Base-by-base conservation (phyloP, 768 basidiomycete genomes). In the Lyophyllum semitale region DNA sequence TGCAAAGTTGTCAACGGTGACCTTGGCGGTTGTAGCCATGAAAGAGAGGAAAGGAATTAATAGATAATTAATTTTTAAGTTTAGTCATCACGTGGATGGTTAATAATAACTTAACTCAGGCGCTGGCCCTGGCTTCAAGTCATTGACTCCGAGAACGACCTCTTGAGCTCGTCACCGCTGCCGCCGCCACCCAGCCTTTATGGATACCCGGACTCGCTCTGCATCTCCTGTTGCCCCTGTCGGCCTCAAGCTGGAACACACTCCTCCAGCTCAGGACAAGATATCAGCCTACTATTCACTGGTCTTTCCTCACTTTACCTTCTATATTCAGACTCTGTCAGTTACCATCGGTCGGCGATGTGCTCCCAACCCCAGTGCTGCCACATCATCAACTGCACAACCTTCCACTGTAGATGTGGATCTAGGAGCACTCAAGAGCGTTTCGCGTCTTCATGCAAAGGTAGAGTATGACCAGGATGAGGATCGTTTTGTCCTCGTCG, bases 371-470 rank as follows among this genome's bases (percentile, higher is more conserved):
- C 64, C 73, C 6, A 76, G 66, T 49, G 68, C 75, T 54, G 76
- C 80, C 23, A 77, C 83, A 2, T 77, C 87, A 1, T 85, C 89
- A 18, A 79, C 84, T 9, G 71, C 80, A 3, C 86, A 89, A 41
- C 69, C 68, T 41, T 58, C 75, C 3, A 83, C 84, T 54, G 88
- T 91, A 33, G 89, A 92, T 62, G 91, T 93, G 48, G 97, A 99
- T 73, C 86, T 99, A 8, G 97, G 97, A 8, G 89, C 93, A 4
- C 82, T 98, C 45, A 98, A 98, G 84, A 95, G 93, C 59, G 95
- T 99, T 50, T 98, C 95, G n/a, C 84, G 97, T 22, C 79, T 97
- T 17, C 97, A 99, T 68, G 97, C 97, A 30, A 88, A 86, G 77
- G 95, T 98, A 63, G 93, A 92, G 69, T 97, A 92, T 66, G 93